A percentile compares a stretch with the other conserved stretches of the same genome.
Conservation (phyloP, 2,329 filamentous ascomycete species). For the Diaporthe capsici region DNA sequence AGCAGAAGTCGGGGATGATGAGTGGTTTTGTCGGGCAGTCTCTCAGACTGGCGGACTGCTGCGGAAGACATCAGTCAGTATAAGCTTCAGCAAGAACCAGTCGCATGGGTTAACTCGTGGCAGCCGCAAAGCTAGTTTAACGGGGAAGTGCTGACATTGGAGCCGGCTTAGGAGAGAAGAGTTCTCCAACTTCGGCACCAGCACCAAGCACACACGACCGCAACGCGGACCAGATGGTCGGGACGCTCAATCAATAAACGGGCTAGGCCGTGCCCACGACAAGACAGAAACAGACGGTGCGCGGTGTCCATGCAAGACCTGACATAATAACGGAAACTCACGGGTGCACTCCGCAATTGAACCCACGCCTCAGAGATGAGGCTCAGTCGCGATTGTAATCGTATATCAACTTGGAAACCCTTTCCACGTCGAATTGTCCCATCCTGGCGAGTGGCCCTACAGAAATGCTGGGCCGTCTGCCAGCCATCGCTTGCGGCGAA, state of each 20-base stretch:
- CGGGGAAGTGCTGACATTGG: neutral
- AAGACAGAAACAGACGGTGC: neutral
- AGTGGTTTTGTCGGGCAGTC: slow-evolving; percentile 40
- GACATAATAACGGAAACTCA: slow-evolving; percentile 46
- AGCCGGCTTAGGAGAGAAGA: neutral
- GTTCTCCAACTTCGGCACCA: slow-evolving; percentile 15
- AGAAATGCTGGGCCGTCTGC: slow-evolving; percentile 52
- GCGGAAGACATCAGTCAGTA: slow-evolving; percentile 25
- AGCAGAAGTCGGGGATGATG: slow-evolving; percentile 47
- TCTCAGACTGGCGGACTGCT: slow-evolving; percentile 9
- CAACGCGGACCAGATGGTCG: slow-evolving; percentile 23
- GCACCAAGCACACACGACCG: slow-evolving; percentile 7
- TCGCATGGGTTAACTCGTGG: neutral
- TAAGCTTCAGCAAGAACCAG: neutral
- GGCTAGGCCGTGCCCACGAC: neutral
- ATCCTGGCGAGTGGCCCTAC: slow-evolving; percentile 54
- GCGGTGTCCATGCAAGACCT: neutral
- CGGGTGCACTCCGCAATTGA: slow-evolving; percentile 49
- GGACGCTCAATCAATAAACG: neutral
- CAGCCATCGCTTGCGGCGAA: slow-evolving; percentile 58
- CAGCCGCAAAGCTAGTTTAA: slow-evolving; percentile 23
- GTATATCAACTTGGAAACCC: slow-evolving; percentile 39
- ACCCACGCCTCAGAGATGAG: slow-evolving; percentile 60
- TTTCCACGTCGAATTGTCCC: slow-evolving; percentile 44
- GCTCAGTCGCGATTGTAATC: slow-evolving; percentile 52